Evolutionary conservation across 2,329 filamentous ascomycete species (phyloP).

Genomic region (Fusarium clavum): DNA sequence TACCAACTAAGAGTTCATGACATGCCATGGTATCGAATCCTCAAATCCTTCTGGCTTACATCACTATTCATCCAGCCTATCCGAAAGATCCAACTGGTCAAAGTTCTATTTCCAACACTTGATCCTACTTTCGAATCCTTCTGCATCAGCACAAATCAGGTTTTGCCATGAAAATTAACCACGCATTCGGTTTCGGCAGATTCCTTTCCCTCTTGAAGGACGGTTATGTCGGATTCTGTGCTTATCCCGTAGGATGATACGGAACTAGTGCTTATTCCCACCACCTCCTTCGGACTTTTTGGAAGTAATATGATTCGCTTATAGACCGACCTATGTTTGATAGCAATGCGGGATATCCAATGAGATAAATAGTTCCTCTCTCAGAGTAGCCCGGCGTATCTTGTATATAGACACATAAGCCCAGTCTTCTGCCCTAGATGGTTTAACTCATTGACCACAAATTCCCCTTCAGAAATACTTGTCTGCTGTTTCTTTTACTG

Average conservation of each 20-base stretch:
- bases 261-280: background rate
- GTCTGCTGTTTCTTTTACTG: no score
- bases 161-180: no score
- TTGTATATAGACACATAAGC: background rate
- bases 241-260: background rate
- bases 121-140: background rate
- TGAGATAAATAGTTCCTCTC: background rate
- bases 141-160: background rate
- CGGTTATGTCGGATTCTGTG: background rate
- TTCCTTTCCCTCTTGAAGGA: rapidly evolving
- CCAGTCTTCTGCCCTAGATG: rapidly evolving
- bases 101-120: background rate
- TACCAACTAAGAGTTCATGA: no score
- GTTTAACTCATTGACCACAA: no score
- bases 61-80: background rate
- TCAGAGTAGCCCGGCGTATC: background rate
- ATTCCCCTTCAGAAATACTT: no score
- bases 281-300: background rate
- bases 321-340: background rate
- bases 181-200: background rate
- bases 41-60: background rate
- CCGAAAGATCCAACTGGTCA: background rate
- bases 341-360: background rate
- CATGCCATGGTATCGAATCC: background rate
- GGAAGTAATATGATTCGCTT: background rate